These are phyloP conservation scores for Penicillium bialowiezense DNA, from an alignment of 495 filamentous ascomycete genomes.

Conservation along the genomic window DNA sequence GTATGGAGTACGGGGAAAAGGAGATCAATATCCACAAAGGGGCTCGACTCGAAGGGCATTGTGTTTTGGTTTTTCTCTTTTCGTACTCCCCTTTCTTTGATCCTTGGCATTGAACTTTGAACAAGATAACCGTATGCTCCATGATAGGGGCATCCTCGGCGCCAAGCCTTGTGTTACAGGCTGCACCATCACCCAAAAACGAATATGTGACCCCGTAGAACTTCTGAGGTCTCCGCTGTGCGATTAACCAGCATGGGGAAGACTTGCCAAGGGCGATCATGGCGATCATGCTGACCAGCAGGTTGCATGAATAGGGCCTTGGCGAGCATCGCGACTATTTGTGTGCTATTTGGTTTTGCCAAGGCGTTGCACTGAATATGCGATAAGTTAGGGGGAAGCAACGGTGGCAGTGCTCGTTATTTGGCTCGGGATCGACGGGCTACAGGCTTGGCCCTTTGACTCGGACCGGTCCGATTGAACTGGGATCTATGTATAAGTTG, in stretches of 20 bases:
- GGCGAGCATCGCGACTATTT: constrained; percentile 8
- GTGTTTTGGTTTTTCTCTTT: background rate
- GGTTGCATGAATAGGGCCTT: constrained; percentile 15
- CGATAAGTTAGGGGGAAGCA: constrained; percentile 7
- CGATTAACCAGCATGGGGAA: constrained; percentile 14
- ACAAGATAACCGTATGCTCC: background rate
- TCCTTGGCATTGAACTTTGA: background rate
- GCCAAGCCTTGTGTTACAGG: constrained; percentile 4
- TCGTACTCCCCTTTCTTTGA: background rate
- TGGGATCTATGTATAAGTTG: constrained; percentile 2
- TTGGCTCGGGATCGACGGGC: constrained; percentile 19
- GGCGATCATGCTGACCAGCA: constrained; percentile 16
- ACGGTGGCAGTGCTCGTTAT: constrained; percentile 13
- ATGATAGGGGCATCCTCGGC: constrained; percentile 3
- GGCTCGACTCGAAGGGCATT: background rate
- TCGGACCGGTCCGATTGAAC: constrained; percentile 21
- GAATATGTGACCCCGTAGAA: too few relatives aligned
- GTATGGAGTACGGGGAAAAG: too few relatives aligned
- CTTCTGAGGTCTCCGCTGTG: too few relatives aligned
- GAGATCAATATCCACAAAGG: constrained; percentile 6
- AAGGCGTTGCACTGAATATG: constrained; percentile 15
- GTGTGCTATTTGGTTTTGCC: constrained; percentile 16
- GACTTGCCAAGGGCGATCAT: constrained; percentile 29
- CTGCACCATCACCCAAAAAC: too few relatives aligned
- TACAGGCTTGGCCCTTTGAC: constrained; percentile 10